Evolutionary conservation across 208 protist species (phyloP).

Genomic region (Leishmania guyanensis): DNA sequence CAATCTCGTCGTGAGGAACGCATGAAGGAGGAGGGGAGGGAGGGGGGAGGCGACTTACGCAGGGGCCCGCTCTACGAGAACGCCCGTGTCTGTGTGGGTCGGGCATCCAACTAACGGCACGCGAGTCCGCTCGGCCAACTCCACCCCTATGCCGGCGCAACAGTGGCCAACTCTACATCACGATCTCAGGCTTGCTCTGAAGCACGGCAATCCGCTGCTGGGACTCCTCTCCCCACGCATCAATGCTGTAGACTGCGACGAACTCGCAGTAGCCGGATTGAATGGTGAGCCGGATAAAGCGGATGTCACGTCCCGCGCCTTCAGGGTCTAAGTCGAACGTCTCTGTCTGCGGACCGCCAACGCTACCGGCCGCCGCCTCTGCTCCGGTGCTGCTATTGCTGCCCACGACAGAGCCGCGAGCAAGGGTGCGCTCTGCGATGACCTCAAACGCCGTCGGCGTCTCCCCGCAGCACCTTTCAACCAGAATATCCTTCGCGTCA

Average conservation of each 20-base stretch:
- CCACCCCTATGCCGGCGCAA: background rate
- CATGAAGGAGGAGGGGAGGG: background rate
- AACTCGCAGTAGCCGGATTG: conserved; percentile 84
- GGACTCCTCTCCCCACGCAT: conserved; percentile 78
- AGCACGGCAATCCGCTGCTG: conserved; percentile 84
- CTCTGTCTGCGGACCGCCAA: conserved; percentile 51
- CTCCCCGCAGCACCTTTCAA: conserved; percentile 48
- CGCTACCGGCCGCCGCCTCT: background rate
- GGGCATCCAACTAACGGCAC: background rate
- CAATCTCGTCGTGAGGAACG: background rate
- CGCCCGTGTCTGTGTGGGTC: background rate
- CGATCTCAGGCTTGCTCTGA: conserved; percentile 76
- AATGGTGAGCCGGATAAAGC: conserved; percentile 58
- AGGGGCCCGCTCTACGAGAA: background rate
- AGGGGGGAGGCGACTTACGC: background rate
- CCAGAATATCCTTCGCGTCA: conserved; percentile 72
- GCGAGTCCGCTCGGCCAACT: background rate
- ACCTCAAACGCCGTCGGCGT: conserved; percentile 40
- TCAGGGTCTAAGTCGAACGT: conserved; percentile 62
- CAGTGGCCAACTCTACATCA: conserved; percentile 44
- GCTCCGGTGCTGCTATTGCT: conserved; percentile 7
- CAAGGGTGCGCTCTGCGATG: conserved; percentile 57
- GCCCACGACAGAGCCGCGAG: conserved; percentile 20
- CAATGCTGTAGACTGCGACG: conserved; percentile 69
- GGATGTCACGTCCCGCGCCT: conserved; percentile 54